These are phyloP conservation scores for Terfezia claveryi DNA, from an alignment of 495 filamentous ascomycete genomes.

Conservation along the genomic window DNA sequence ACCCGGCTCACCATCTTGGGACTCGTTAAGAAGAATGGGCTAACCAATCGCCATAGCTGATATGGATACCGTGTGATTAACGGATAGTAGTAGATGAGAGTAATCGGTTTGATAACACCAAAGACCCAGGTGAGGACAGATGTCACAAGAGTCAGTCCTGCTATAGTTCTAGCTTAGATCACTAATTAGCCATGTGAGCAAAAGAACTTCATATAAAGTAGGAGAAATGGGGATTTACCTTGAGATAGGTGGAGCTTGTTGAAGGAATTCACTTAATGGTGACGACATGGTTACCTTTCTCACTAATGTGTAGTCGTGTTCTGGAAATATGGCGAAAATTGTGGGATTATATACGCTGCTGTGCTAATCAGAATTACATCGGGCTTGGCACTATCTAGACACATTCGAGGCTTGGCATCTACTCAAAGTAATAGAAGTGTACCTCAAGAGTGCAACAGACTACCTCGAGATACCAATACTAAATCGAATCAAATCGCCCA, in stretches of 20 bases:
- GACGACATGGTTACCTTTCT: not conserved
- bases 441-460: too few species aligned
- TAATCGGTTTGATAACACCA: constrained; percentile 6
- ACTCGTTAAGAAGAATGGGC: constrained; percentile 14
- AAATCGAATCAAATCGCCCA: constrained; percentile 14
- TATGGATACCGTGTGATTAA: constrained; percentile 8
- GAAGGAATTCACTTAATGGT: constrained; percentile 8
- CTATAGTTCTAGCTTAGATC: constrained; percentile 8
- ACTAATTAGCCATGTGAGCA: not conserved
- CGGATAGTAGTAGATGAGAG: constrained; percentile 9
- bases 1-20: constrained; percentile 10
- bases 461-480: too few species aligned
- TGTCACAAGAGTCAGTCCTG: constrained; percentile 12
- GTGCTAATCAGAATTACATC: too few species aligned
- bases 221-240: constrained; percentile 7
- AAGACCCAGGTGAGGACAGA: constrained; percentile 12
- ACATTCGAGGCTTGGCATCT: too few species aligned
- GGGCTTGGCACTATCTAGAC: too few species aligned
- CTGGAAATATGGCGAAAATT: too few species aligned
- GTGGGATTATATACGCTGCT: too few species aligned
- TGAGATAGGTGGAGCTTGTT: constrained; percentile 15
- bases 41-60: constrained; percentile 16
- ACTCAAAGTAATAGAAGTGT: too few species aligned
- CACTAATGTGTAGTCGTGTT: too few species aligned
- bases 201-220: not conserved